Base-by-base conservation (phyloP, 2,329 filamentous ascomycete species). In the Zasmidium citrigriseum region DNA sequence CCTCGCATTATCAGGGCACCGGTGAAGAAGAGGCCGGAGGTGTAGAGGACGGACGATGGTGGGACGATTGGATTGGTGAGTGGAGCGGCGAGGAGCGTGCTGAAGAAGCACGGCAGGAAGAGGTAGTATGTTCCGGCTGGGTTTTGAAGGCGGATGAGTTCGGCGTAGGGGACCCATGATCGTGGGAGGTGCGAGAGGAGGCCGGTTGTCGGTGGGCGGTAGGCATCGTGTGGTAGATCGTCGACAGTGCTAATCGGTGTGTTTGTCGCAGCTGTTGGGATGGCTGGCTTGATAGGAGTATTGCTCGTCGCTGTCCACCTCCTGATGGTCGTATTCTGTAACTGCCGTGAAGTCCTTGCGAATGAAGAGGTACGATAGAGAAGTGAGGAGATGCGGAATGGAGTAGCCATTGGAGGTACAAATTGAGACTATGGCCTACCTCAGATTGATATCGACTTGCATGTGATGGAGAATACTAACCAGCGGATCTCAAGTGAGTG, bases 1-100 rank as follows among this genome's bases (percentile, higher is more conserved):
- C 92, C 89, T 60, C 92, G 89, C 89, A 96, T 95, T 64, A 96
- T 83, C 46, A 96, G 73, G 2, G 90, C 89, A 52, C 91, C 91
- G 1, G 85, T 80, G 68, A 89, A 84, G 76, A 96, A 95, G 49
- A 95, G 82, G 2, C 72, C 69, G 1, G 83, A 82, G 0, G 88
- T 91, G 50, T 85, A 82, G 25, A 89, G 64, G 18, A 91, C 85
- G 12, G 86, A 79, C 4, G 79, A 71, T 0, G 89, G 85, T 1
- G 84, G 71, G 2, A 86, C 76, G 66, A 87, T 82, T 0, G 89
- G 88, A 1, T 74, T 72, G 1, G 84, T 79, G 68, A 93, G 82
- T 0, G 89, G 87, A 1, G 90, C 90, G 1, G 91, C 91, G 70
- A 95, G 81, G 2, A 95, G 81, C 0, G 91, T 92, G 56, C 90